Base-by-base conservation (phyloP, 2,329 filamentous ascomycete species). In the Curvularia lunata region DNA sequence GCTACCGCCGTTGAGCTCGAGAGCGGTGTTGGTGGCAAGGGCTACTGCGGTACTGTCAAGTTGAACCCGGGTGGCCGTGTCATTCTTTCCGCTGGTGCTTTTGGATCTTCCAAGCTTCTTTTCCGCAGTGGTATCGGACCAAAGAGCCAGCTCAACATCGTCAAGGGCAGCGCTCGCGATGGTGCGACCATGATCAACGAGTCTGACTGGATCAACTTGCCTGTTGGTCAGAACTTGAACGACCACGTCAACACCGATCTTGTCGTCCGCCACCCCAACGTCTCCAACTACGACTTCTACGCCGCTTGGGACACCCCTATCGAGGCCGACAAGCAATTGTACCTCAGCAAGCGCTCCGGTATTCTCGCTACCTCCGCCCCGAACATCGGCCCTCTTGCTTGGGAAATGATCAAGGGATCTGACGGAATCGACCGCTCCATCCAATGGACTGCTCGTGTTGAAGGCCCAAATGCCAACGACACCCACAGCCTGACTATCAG, bases 71-170 rank as follows among this genome's bases (percentile, higher is more conserved):
- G 77, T 37, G 89, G 89, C 9, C 84, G 87, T 50, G 88, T 91
- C 43, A 84, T 91, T 64, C 78, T 91, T 30, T 84, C 89, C 18
- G 85, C 87, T 1, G 89, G 89, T 47, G 80, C 88, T 1, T 90
- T 91, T 61, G 87, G 87, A n/a, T 87, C 87, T 1, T 81, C 88
- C 13, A 89, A 89, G 75, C 79, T 92, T 47, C 82, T 91, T 2
- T 81, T 90, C 75, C 83, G 88, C 67, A 88, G 85, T 77, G 87
- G 89, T 64, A 91, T 90, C 62, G 89, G 88, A 4, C 87, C 87
- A 21, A 74, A 75, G 50, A 78, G 77, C 43, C 79, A 82, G 69
- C 78, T 83, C 45, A 72, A 72, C 42, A 71, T 77, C 23, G 82
- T 83, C 38, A 75, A 79, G 68, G 73, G 70, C 62, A 81, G 80